Base-by-base conservation (phyloP, 2,329 filamentous ascomycete species). In the Metarhizium humberi region DNA sequence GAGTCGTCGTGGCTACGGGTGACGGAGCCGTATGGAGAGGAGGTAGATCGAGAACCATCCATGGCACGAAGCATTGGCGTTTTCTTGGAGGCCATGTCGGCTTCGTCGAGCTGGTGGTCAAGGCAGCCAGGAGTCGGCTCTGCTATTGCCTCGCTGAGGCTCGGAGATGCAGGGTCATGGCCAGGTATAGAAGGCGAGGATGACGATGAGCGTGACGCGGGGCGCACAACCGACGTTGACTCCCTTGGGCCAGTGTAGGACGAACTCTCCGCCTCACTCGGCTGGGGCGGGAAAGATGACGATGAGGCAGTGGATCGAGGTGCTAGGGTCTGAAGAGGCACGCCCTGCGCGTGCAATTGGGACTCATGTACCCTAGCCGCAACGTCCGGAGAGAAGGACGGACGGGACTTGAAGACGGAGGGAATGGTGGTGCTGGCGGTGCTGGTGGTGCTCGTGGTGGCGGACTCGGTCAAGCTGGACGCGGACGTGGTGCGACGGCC, bases 21-120 rank as follows among this genome's bases (percentile, higher is more conserved):
- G 13, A 73, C 69, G 51, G 72, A 69, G 55, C 73, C 73, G 55
- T 75, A 74, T 2, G 69, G 68, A 18, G 66, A 67, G 30, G 67
- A 61, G 46, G 68, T 65, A 48, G 59, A 59, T 43, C 63, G 65
- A 54, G 53, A 49, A 51, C 61, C 62, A 54, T 63, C 61, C 55
- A 58, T 62, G 42, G 66, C 65, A 55, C 59, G 65, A 55, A 73
- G 66, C 53, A 72, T 69, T 32, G 72, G 70, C 48, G 69, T 69
- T 60, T 65, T 69, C 58, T 66, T 70, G 55, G 66, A 67, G 50
- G 69, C 63, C 69, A 71, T 72, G 54, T 64, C 63, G 63, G 59
- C 55, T 42, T 47, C 54, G 49, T 54, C 46, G 16, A 29, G 32
- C 20, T 36, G 56, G 52, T 50, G 51, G 50, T 52, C 54, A 52